Conservation (phyloP, 805 yeast species). For the Dipodascopsis uninucleata region DNA sequence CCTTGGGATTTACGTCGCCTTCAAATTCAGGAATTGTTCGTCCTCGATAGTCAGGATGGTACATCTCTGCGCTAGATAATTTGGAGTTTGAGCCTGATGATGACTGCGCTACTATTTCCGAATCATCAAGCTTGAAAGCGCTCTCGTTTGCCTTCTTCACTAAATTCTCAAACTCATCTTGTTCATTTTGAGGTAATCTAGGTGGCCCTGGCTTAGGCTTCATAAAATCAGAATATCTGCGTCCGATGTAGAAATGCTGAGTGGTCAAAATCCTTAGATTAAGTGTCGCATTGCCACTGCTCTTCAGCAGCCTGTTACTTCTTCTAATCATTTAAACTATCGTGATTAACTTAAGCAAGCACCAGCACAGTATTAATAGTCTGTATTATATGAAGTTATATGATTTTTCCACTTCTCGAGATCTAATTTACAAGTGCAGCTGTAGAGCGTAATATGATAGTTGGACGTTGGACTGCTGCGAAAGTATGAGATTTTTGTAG, state of each 20-base stretch:
- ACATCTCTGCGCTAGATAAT: constrained; percentile 4
- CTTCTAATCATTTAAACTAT: no score
- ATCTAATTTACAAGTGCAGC: no score
- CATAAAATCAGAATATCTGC: constrained; percentile 14
- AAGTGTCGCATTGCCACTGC: no score
- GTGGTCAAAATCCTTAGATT: background rate
- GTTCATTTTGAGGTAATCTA: constrained; percentile 70
- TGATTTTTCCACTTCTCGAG: no score
- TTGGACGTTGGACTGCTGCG: no score
- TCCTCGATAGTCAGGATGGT: constrained; percentile 52
- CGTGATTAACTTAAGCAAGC: background rate
- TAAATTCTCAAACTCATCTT: constrained; percentile 84
- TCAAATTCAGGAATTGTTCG: constrained; percentile 88
- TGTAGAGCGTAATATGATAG: no score
- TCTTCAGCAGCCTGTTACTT: no score
- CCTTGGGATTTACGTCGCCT: constrained; percentile 81
- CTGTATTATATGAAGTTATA: no score
- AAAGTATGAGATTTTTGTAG: no score
- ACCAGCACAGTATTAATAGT: background rate
- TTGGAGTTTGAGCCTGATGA: background rate
- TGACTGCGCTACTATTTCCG: constrained; percentile 2
- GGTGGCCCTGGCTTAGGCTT: constrained; percentile 55
- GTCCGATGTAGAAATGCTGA: constrained; percentile 4
- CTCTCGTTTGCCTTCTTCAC: constrained; percentile 70
- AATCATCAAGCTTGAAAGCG: constrained; percentile 37